Evolutionary conservation across 441 rosid species (phyloP), one percentile per base, ranked within the genome.

Genomic region (Erodium trifolium): DNA sequence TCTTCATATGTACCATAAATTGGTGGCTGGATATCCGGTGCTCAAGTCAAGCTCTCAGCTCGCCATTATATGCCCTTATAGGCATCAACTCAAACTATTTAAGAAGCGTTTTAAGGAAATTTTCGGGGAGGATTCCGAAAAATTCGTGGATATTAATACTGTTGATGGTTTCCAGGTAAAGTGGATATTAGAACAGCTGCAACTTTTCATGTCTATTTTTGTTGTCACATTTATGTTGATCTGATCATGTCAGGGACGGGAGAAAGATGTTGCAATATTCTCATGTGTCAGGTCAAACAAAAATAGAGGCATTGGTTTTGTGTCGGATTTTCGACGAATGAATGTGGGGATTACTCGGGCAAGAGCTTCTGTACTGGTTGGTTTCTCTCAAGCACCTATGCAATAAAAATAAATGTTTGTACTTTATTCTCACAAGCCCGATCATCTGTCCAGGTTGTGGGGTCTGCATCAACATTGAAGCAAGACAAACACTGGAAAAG

Each of bases 121-220:
- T 66, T 91, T 93, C 80, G 95, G 92, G 34, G 81, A 81, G 66
- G 97, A 89, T 35, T 84, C 92, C n/a, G 75, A 80, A 68, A 82
- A 84, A 69, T 80, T 86, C 39, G 97, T 88, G 41, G 97, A 93
- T 75, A 89, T 93, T 67, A 88, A 86, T 71, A 93, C 96, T 11
- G 88, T 91, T 63, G 97, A 93, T 71, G 99, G 99, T 66, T 93
- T 91, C 82, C 99, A 93, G 97, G 98, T 93, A 37, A 37, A 31
- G 34, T 31, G 34, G 34, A 31, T 31, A 31, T 31, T 31, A 31
- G 34, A 31, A 31, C 34, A 31, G 34, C 34, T 31, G 34, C 34
- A 31, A 2, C 3, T 31, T 31, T 31, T 31, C 34, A 31, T 41
- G 47, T 37, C 6, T 37, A 37, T 5, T 37, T 37, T 37, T 37